Conservation (phyloP, 2,329 filamentous ascomycete genomes). For the Curvularia lunata region DNA sequence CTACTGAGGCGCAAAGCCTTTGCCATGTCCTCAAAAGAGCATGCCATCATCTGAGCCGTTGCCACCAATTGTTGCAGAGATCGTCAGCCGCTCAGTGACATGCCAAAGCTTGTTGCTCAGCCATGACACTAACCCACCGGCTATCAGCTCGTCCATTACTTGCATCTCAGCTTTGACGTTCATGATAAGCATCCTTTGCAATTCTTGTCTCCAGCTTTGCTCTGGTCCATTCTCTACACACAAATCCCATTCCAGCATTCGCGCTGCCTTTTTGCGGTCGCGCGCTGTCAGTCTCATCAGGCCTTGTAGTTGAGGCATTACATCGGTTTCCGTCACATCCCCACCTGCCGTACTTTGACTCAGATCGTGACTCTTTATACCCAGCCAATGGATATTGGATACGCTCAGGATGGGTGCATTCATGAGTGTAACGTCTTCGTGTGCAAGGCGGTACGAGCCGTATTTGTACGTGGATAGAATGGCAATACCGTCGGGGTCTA, state of each 20-base stretch:
- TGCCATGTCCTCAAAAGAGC: constrained; percentile 27
- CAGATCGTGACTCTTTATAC: constrained; percentile 55
- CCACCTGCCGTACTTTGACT: constrained; percentile 23
- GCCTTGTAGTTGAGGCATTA: constrained; percentile 43
- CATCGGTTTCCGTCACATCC: constrained; percentile 17
- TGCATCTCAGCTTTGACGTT: constrained; percentile 81
- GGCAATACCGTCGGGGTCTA: constrained; percentile 75
- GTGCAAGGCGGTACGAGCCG: constrained; percentile 67
- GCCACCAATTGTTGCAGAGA: constrained; percentile 4
- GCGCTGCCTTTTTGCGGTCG: constrained; percentile 65
- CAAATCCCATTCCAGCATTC: constrained; percentile 58
- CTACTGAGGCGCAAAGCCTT: neutral
- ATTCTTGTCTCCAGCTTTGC: constrained; percentile 58
- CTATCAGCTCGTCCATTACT: constrained; percentile 59
- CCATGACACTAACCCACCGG: constrained; percentile 43
- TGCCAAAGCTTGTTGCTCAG: constrained; percentile 31
- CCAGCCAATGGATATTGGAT: constrained; percentile 68
- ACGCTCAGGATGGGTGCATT: constrained; percentile 45
- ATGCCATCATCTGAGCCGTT: constrained; percentile 34
- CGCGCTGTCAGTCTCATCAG: constrained; percentile 59
- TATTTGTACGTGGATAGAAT: constrained; percentile 77
- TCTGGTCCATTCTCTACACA: constrained; percentile 44
- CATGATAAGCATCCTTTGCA: constrained; percentile 76
- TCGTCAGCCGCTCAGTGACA: constrained; percentile 5
- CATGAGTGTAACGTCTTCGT: constrained; percentile 61